Conservation (phyloP, 2,329 filamentous ascomycete species). For the Ramichloridium luteum region DNA sequence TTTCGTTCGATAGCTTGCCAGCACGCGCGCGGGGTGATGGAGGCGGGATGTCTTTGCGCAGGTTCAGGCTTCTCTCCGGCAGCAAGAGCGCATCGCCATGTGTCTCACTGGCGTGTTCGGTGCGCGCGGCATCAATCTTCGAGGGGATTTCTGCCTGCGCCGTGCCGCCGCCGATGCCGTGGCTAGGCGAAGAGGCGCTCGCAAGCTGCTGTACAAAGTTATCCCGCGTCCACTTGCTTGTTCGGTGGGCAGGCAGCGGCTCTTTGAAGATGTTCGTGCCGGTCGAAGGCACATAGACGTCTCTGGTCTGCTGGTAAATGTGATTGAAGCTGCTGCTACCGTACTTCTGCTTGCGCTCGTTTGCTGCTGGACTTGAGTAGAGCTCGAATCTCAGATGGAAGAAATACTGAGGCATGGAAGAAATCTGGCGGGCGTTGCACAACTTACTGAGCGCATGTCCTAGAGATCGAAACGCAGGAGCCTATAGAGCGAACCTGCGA, state of each 20-base stretch:
- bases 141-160: no score
- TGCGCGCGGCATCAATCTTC: no score
- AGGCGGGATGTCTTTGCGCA: conserved; percentile 25
- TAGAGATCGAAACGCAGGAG: no score
- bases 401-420: conserved; percentile 49
- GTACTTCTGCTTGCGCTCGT: no score
- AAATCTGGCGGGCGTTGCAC: no score
- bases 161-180: neutral
- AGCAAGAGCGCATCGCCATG: conserved; percentile 26
- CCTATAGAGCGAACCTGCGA: no score
- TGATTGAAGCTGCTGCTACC: no score
- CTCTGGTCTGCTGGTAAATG: conserved; percentile 1
- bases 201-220: no score
- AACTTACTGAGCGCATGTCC: no score
- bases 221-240: conserved; percentile 28
- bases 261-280: conserved; percentile 35
- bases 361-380: conserved; percentile 29
- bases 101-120: conserved; percentile 11
- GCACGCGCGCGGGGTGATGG: conserved; percentile 3
- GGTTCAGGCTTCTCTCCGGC: conserved; percentile 24
- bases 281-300: conserved; percentile 28
- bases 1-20: conserved; percentile 32
- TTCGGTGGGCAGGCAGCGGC: conserved; percentile 31
- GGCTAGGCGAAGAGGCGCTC: no score
- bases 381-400: conserved; percentile 52